These are phyloP conservation scores for Cordyceps militaris DNA, from an alignment of 2,329 filamentous ascomycete species.

Conservation along the genomic window DNA sequence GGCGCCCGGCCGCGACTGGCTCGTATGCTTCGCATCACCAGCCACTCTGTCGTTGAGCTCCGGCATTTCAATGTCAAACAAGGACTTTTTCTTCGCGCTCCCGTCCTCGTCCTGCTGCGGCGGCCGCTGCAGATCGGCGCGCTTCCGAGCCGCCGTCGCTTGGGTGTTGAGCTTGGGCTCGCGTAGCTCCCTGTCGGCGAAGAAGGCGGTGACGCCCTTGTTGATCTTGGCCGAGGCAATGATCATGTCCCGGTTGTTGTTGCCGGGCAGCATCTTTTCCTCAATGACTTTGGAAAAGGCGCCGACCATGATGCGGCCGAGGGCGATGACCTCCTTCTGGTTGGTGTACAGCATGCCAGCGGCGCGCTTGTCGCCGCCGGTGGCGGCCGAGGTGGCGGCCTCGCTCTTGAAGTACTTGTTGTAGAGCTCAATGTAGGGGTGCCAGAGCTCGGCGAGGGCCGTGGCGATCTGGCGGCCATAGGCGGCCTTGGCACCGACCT, in stretches of 20 bases:
- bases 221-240: slow-evolving; percentile 29
- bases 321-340: slow-evolving; percentile 35
- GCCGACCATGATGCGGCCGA: slow-evolving; percentile 39
- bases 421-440: slow-evolving; percentile 36
- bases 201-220: slow-evolving; percentile 31
- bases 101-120: slow-evolving; percentile 15
- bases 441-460: slow-evolving; percentile 46
- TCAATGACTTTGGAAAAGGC: slow-evolving; percentile 37
- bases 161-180: slow-evolving; percentile 23
- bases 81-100: not conserved
- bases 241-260: slow-evolving; percentile 27
- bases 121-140: slow-evolving; percentile 3
- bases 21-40: not conserved
- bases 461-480: slow-evolving; percentile 44
- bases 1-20: slow-evolving; percentile 14
- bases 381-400: slow-evolving; percentile 19
- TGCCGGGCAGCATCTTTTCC: slow-evolving; percentile 32
- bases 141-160: slow-evolving; percentile 17
- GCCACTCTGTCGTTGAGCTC: not conserved
- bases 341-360: slow-evolving; percentile 25
- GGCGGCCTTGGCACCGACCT: slow-evolving; percentile 30
- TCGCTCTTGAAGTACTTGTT: slow-evolving; percentile 28
- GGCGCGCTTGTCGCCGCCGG: slow-evolving; percentile 15
- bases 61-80: slow-evolving; percentile 5
- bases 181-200: slow-evolving; percentile 25